Percentiles rank a stretch among this genome's conserved stretches.
These are phyloP conservation scores for Sporothrix pallida DNA, from an alignment of 2,329 filamentous ascomycete genomes.

Conservation along the genomic window DNA sequence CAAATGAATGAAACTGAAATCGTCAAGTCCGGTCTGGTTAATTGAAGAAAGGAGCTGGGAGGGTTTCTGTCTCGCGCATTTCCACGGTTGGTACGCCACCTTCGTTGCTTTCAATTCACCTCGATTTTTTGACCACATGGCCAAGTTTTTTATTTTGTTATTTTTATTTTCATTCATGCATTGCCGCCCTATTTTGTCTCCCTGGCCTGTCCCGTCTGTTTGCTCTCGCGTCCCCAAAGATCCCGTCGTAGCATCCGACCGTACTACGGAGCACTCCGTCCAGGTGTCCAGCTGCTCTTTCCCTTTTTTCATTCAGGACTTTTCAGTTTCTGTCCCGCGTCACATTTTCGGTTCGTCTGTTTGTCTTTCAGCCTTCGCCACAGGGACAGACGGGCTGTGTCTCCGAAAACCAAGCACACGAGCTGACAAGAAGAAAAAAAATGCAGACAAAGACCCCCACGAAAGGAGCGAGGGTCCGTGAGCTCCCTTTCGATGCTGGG, in stretches of 20 bases:
- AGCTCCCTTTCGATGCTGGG: neutral
- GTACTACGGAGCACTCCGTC: neutral
- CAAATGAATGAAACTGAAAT: neutral
- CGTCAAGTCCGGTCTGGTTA: neutral
- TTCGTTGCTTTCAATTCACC: neutral
- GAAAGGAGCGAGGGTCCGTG: neutral
- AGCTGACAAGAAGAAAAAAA: neutral
- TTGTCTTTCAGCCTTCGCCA: slow-evolving; percentile 10
- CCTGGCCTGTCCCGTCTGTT: neutral
- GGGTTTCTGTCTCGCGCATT: neutral
- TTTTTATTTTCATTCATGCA: neutral
- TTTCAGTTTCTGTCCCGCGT: neutral
- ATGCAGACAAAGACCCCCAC: slow-evolving; percentile 10
- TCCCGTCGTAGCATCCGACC: slow-evolving; percentile 13
- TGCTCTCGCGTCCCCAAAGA: too few species aligned
- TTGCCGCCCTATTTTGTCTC: slow-evolving; percentile 2
- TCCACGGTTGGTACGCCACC: neutral
- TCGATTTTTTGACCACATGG: neutral
- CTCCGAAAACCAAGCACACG: neutral
- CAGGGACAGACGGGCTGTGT: slow-evolving; percentile 12
- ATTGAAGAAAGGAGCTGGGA: neutral
- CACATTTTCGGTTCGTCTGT: neutral
- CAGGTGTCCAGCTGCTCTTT: neutral
- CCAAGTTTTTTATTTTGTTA: neutral
- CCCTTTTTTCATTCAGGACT: neutral